These are phyloP conservation scores for Epichloe baconii DNA, from an alignment of 2,329 filamentous ascomycete genomes.

Conservation along the genomic window DNA sequence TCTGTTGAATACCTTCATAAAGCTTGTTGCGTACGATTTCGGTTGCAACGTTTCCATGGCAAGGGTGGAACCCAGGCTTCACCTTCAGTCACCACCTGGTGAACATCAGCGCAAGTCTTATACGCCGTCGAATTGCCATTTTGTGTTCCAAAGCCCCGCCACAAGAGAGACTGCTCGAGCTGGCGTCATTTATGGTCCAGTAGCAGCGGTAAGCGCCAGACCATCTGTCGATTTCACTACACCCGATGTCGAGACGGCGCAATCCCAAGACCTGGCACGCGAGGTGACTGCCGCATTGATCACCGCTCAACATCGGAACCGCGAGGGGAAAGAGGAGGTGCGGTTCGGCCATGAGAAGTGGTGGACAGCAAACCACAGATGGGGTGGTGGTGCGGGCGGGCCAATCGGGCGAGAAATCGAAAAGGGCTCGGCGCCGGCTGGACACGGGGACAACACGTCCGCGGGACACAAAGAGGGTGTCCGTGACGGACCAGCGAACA, in stretches of 20 bases:
- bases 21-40: slow-evolving; percentile 53
- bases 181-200: slow-evolving; percentile 47
- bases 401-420: slow-evolving; percentile 50
- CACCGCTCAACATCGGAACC: slow-evolving; percentile 49
- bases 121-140: slow-evolving; percentile 44
- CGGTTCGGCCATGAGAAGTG: slow-evolving; percentile 45
- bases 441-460: slow-evolving; percentile 32
- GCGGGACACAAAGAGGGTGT: slow-evolving; percentile 13
- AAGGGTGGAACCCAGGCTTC: slow-evolving; percentile 45
- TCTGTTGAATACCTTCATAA: slow-evolving; percentile 46
- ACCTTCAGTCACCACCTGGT: slow-evolving; percentile 30
- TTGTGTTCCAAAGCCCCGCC: slow-evolving; percentile 45
- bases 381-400: slow-evolving; percentile 50
- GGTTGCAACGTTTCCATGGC: slow-evolving; percentile 46
- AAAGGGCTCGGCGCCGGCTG: slow-evolving; percentile 28
- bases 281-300: slow-evolving; percentile 48
- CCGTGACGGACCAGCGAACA: slow-evolving; percentile 17
- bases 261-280: slow-evolving; percentile 46
- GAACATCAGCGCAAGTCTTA: slow-evolving; percentile 32
- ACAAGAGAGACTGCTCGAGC: slow-evolving; percentile 47
- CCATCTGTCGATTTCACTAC: slow-evolving; percentile 37
- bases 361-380: slow-evolving; percentile 48
- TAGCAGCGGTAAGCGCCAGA: slow-evolving; percentile 46
- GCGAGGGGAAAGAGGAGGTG: slow-evolving; percentile 40
- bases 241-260: slow-evolving; percentile 36